Percentiles rank a stretch among this genome's conserved stretches.
Conservation (phyloP, 2,329 filamentous ascomycete genomes). For the Aspergillus latus region DNA sequence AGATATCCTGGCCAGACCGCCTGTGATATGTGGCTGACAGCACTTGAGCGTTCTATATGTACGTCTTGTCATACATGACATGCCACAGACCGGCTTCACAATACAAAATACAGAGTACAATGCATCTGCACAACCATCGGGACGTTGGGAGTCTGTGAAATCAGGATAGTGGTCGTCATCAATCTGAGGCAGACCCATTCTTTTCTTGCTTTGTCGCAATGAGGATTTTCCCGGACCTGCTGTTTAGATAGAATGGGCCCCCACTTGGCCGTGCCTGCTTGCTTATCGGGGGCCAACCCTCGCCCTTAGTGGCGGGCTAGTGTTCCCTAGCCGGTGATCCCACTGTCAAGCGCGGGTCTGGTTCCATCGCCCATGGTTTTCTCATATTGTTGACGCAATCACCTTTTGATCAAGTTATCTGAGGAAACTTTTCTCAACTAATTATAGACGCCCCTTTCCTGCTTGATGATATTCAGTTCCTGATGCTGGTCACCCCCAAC, state of each 20-base stretch:
- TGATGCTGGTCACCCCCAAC: constrained; percentile 8
- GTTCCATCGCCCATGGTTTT: background rate
- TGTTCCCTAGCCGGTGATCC: constrained; percentile 5
- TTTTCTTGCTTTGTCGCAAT: constrained; percentile 6
- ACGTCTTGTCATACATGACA: background rate
- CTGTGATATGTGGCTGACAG: background rate
- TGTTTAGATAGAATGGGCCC: background rate
- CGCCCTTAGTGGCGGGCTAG: constrained; percentile 1
- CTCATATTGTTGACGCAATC: constrained; percentile 21
- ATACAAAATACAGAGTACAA: background rate
- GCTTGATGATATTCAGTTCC: background rate
- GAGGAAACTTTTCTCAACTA: background rate
- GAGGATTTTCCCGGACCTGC: constrained; percentile 2
- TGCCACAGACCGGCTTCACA: background rate
- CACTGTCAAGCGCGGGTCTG: constrained; percentile 3
- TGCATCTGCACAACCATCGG: background rate
- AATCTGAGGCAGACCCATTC: background rate
- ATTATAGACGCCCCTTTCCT: constrained; percentile 1
- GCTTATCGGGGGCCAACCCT: background rate
- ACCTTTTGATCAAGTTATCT: background rate
- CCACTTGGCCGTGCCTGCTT: background rate
- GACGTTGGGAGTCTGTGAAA: background rate
- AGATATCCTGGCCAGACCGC: too few species aligned
- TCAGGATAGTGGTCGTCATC: constrained; percentile 1
- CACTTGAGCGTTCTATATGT: background rate